Conservation (phyloP, 768 basidiomycete genomes). For the Boletus reticulatus region DNA sequence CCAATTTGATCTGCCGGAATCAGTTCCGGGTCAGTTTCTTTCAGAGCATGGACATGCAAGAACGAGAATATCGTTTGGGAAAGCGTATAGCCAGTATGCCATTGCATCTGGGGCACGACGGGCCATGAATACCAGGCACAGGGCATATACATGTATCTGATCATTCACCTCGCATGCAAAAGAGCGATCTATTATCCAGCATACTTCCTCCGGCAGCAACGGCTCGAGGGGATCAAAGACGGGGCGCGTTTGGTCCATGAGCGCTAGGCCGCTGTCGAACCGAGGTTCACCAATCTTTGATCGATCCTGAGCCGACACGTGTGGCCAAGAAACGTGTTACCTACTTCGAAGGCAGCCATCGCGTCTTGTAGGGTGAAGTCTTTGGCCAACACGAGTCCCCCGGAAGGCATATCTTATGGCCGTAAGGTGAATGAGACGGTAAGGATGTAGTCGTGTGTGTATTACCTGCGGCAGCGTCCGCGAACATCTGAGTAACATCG, state of each 20-base stretch:
- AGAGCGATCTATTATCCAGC: constrained; percentile 82
- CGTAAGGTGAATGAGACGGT: constrained; percentile 10
- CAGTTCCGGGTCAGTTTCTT: constrained; percentile 58
- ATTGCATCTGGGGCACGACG: constrained; percentile 62
- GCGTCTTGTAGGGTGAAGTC: constrained; percentile 79
- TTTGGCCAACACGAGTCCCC: constrained; percentile 62
- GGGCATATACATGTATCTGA: constrained; percentile 5
- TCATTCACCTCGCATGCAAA: constrained; percentile 73
- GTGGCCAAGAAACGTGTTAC: constrained; percentile 14
- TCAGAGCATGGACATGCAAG: constrained; percentile 65
- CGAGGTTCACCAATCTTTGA: constrained; percentile 88
- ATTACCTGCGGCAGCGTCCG: constrained; percentile 59
- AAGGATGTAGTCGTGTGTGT: not conserved
- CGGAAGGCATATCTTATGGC: constrained; percentile 58
- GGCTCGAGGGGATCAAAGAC: constrained; percentile 63
- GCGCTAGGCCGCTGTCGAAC: constrained; percentile 76
- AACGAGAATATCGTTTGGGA: constrained; percentile 83
- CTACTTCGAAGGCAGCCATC: constrained; percentile 92
- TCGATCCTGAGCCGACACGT: constrained; percentile 9
- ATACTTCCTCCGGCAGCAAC: constrained; percentile 76
- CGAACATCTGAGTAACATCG: constrained; percentile 63
- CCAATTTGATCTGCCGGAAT: constrained; percentile 26
- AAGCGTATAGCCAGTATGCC: constrained; percentile 84
- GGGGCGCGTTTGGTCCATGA: constrained; percentile 39
- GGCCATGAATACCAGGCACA: constrained; percentile 14